Base-by-base conservation (phyloP, 2,329 filamentous ascomycete species). In the Epichloe sibirici region DNA sequence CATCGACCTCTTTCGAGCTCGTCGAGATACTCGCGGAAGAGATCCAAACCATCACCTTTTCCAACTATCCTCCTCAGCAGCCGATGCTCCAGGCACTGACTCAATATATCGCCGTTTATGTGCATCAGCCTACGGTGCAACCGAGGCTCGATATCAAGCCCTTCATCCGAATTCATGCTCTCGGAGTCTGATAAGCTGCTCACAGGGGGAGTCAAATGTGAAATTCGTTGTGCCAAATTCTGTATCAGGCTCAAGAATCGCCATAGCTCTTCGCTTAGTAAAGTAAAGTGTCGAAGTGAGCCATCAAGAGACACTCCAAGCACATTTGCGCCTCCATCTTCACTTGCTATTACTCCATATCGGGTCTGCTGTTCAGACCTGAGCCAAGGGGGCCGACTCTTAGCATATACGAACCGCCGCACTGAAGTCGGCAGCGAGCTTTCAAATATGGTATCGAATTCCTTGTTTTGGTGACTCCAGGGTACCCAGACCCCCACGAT, bases 171-270 rank as follows among this genome's bases (percentile, higher is more conserved):
- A 21, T 61, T 57, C 42, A 53, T 43, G n/a, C 57, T 60, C 38
- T 44, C 51, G 6, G 45, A 40, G 37, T 48, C 46, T 9, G 51
- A 52, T 17, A 35, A 12, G 35, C 25, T 28, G 6, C 9, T 38
- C 4, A 34, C 25, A 31, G 46, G 5, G 11, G 78, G 75, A 53
- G 74, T 81, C 12, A 82, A 65, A 3, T 62, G 57, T 6, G 65
- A 61, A 28, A 74, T 76, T 28, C 67, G 65, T 46, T 75, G 65
- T 31, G 79, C 81, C 47, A 94, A 64, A 54, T 85, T 84, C 61
- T 94, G 84, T 1, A 96, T 63, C 56, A 91, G 81, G 53, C 77
- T 76, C 5, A 97, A 73, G 4, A 95, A 72, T 6, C 76, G 74
- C 79, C 85, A 86, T 7, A 83, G 76, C 2, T 77, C 67, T 17